phyloP scores from a whole-genome alignment of 2,329 filamentous ascomycete genomes.

The Orbilia javanica region DNA sequence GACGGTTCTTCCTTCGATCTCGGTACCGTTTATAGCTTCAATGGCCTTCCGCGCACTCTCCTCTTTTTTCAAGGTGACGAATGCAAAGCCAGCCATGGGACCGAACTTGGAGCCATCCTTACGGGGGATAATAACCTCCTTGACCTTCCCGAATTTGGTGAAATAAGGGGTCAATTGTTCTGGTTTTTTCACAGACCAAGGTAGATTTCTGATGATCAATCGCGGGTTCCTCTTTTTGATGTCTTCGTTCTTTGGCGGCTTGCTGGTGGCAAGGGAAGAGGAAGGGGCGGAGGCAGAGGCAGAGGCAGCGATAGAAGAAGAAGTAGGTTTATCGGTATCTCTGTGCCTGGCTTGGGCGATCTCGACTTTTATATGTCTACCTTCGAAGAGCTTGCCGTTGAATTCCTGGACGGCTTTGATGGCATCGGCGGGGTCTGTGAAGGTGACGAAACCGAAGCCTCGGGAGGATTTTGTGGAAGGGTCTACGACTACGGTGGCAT shows the following conservation, averaged over 20 bases:
- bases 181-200: conserved; percentile 91
- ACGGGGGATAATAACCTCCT: conserved; percentile 85
- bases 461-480: conserved; percentile 86
- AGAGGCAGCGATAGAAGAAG: conserved; percentile 62
- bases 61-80: conserved; percentile 85
- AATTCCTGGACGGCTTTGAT: conserved; percentile 82
- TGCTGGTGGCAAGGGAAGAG: conserved; percentile 61
- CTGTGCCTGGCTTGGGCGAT: conserved; percentile 87
- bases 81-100: conserved; percentile 86
- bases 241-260: conserved; percentile 69
- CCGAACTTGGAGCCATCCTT: conserved; percentile 73
- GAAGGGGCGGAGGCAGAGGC: too few species aligned
- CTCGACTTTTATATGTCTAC: conserved; percentile 85
- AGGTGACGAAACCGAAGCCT: conserved; percentile 96
- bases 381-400: conserved; percentile 81
- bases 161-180: conserved; percentile 86
- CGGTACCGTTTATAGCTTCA: conserved; percentile 86
- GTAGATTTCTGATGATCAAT: conserved; percentile 90
- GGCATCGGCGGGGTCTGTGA: conserved; percentile 93
- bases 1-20: conserved; percentile 85
- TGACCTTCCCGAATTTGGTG: conserved; percentile 89
- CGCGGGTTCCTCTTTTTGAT: conserved; percentile 75
- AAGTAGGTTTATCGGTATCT: conserved; percentile 64
- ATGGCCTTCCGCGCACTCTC: conserved; percentile 94
- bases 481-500: conserved; percentile 92